phyloP scores from a whole-genome alignment of 139 green algal genomes.

The Chlamydomonas applanata region DNA sequence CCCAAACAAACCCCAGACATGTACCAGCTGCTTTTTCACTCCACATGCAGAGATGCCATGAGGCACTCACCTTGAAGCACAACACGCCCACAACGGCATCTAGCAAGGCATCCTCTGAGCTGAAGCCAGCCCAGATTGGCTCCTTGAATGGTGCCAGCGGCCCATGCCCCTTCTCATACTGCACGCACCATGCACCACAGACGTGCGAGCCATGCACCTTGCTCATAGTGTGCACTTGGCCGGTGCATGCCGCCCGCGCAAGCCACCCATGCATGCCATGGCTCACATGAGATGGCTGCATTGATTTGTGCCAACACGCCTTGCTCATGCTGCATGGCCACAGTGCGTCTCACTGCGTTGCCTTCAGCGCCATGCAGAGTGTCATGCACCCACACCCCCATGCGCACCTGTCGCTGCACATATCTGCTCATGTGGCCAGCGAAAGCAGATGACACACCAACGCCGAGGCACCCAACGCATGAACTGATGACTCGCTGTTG shows the following conservation, averaged over 20 bases:
- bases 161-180: too few species aligned
- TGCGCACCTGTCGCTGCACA: neutral
- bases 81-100: constrained; percentile 3
- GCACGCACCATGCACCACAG: too few species aligned
- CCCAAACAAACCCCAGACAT: too few species aligned
- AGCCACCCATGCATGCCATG: too few species aligned
- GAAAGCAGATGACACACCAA: constrained; percentile 1
- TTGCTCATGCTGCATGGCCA: too few species aligned
- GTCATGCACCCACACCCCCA: neutral
- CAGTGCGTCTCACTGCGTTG: too few species aligned
- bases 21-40: neutral
- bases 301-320: too few species aligned
- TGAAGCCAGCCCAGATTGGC: constrained; percentile 3
- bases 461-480: neutral
- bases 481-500: neutral
- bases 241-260: too few species aligned
- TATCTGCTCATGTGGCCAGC: neutral
- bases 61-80: constrained; percentile 4
- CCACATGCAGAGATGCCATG: neutral
- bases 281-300: too few species aligned
- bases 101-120: neutral
- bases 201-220: too few species aligned
- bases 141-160: neutral
- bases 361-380: too few species aligned
- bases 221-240: too few species aligned